Conservation (phyloP, 495 filamentous ascomycete species). For the Trichoderma erinaceum region DNA sequence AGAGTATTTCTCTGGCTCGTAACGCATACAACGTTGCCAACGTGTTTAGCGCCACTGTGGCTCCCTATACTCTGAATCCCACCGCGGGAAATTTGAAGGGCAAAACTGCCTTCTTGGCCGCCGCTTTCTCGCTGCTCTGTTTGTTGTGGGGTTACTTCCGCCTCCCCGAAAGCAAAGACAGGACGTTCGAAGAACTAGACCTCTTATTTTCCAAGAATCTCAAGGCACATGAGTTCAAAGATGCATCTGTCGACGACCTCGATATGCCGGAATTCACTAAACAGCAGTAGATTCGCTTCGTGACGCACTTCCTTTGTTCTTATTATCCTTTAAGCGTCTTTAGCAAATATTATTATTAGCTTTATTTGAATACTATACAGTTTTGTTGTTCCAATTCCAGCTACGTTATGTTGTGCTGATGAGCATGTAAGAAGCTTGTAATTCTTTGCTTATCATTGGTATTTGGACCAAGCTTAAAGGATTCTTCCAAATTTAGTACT, state of each 20-base stretch:
- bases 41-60: slow-evolving; percentile 49
- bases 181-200: slow-evolving; percentile 34
- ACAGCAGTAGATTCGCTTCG: neutral
- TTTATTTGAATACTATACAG: neutral
- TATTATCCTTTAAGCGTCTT: neutral
- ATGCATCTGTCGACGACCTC: slow-evolving; percentile 44
- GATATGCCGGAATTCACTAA: slow-evolving; percentile 23
- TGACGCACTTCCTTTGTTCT: neutral
- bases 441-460: too few relatives aligned
- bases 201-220: slow-evolving; percentile 39
- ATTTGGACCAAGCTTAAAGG: too few relatives aligned
- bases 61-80: slow-evolving; percentile 45
- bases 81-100: slow-evolving; percentile 40
- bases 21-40: slow-evolving; percentile 47
- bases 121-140: slow-evolving; percentile 27
- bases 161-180: slow-evolving; percentile 31
- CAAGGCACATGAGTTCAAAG: slow-evolving; percentile 47
- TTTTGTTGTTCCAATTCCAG: neutral
- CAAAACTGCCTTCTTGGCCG: slow-evolving; percentile 45
- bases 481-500: too few relatives aligned
- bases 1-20: slow-evolving; percentile 53
- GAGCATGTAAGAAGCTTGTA: too few relatives aligned
- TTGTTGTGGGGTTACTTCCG: slow-evolving; percentile 30
- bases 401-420: neutral
- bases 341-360: neutral